Percentiles rank a stretch among this genome's conserved stretches.
phyloP scores from a whole-genome alignment of 805 yeast genomes.

The Peterozyma xylosa region DNA sequence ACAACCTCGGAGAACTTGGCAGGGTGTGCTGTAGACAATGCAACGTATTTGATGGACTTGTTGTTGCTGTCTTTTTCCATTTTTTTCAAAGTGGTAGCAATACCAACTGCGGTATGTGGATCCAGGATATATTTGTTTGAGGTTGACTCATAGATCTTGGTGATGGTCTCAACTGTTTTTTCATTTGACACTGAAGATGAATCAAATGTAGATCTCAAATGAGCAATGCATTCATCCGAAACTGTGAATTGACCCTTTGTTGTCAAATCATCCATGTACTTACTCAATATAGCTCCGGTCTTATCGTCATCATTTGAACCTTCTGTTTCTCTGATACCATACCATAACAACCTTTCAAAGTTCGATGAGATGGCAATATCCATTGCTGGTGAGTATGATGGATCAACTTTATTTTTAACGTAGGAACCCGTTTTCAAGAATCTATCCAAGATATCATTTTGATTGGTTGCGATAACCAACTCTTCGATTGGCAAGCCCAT shows the following conservation, averaged over 20 bases:
- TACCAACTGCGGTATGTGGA: slow-evolving; percentile 96
- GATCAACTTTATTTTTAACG: slow-evolving; percentile 72
- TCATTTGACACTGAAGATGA: slow-evolving; percentile 76
- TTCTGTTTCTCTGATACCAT: slow-evolving; percentile 68
- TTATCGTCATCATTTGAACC: slow-evolving; percentile 47
- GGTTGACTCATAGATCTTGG: slow-evolving; percentile 44
- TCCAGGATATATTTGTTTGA: slow-evolving; percentile 74
- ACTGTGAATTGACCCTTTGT: slow-evolving; percentile 70
- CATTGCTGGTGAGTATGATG: slow-evolving; percentile 97
- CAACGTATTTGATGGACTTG: slow-evolving; percentile 39
- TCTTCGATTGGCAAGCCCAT: slow-evolving; percentile 92
- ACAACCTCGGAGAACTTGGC: slow-evolving; percentile 98
- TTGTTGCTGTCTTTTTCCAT: slow-evolving; percentile 34
- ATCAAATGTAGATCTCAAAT: slow-evolving; percentile 63
- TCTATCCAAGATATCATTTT: slow-evolving; percentile 90
- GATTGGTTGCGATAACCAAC: slow-evolving; percentile 91
- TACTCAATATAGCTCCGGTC: slow-evolving; percentile 67
- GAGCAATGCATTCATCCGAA: slow-evolving; percentile 51
- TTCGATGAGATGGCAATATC: slow-evolving; percentile 93
- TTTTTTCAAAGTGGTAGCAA: slow-evolving; percentile 64
- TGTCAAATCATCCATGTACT: slow-evolving; percentile 78
- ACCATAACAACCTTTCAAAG: slow-evolving; percentile 96
- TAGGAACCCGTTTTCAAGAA: slow-evolving; percentile 83
- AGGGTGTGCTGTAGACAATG: slow-evolving; percentile 97
- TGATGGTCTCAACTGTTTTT: slow-evolving; percentile 77